Base-by-base conservation (phyloP, 192 early-diverging fungal species). In the Obelidium mucronatum region DNA sequence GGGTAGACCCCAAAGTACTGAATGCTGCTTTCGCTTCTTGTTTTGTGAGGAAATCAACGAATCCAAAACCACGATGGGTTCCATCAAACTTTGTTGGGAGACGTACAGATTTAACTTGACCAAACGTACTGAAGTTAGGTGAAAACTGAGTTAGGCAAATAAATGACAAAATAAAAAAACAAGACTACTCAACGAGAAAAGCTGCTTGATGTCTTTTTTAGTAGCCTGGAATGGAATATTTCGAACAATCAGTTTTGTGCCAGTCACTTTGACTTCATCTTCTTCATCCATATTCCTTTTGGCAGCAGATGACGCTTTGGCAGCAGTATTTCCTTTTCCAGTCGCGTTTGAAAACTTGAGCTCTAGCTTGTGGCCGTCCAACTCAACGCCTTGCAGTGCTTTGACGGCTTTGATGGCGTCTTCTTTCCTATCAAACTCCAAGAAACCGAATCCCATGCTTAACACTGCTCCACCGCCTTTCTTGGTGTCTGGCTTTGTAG, bases 201-300 rank as follows among this genome's bases (percentile, higher is more conserved):
- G 82, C 72, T 94, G 88, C 66, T 89, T 92, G 63, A 99, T 83
- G 76, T 99, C 97, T 82, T 94, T 95, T 79, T 94, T 94, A 30
- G 96, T 96, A 3, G 96, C 94, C 82, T 97, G 94, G 78, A 99
- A 99, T 48, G 97, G 94, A 65, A 99, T 90, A 83, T 99, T 99
- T 65, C 96, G 93, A 44, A 97, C 88, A 34, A 99, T 89, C 68
- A 96, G 83, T 78, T 97, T 97, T 33, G 93, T 93, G n/a, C 91
- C 83, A 64, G 87, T 90, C 79, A 80, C 90, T 84, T 85, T 86
- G 76, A 83, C 90, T 80, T 69, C 83, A 33, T 84, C 85, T 30
- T 78, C 82, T 58, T 78, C 73, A 31, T 58, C 65, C 0, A 70
- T 39, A 71, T 67, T 74, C 64, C 74, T 74, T 30, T 67, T 67